These are phyloP conservation scores for Salicornia ramosissima DNA, from an alignment of 148 eudicot genomes.

Conservation along the genomic window DNA sequence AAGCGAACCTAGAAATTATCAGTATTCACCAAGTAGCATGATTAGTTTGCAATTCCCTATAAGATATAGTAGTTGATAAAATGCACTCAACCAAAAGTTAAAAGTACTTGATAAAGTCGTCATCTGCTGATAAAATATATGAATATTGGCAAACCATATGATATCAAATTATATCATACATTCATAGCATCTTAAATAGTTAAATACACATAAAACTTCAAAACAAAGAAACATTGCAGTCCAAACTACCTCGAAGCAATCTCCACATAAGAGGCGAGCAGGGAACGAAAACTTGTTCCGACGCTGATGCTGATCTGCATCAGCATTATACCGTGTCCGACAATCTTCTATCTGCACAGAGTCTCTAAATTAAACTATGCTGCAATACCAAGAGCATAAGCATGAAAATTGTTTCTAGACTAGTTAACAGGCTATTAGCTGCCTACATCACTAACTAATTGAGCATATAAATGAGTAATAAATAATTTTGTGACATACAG, in stretches of 20 bases:
- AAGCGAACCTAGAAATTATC: slow-evolving; percentile 54
- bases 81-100: neutral
- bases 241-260: slow-evolving; percentile 80
- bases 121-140: no score
- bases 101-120: neutral
- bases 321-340: slow-evolving; percentile 94
- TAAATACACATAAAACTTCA: neutral
- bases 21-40: slow-evolving; percentile 13
- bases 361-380: neutral
- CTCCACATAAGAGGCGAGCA: slow-evolving; percentile 91
- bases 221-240: neutral
- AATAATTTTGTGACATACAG: slow-evolving; percentile 44
- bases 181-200: neutral
- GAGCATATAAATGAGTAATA: neutral
- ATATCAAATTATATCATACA: neutral
- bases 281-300: slow-evolving; percentile 90
- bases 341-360: slow-evolving; percentile 86
- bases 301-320: slow-evolving; percentile 91
- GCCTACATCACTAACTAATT: neutral
- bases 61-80: neutral
- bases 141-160: no score
- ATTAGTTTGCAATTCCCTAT: neutral
- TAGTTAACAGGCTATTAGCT: neutral
- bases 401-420: neutral
- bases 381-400: neutral